Conservation (phyloP, 2,329 filamentous ascomycete species). For the Xylariaceae sp. region DNA sequence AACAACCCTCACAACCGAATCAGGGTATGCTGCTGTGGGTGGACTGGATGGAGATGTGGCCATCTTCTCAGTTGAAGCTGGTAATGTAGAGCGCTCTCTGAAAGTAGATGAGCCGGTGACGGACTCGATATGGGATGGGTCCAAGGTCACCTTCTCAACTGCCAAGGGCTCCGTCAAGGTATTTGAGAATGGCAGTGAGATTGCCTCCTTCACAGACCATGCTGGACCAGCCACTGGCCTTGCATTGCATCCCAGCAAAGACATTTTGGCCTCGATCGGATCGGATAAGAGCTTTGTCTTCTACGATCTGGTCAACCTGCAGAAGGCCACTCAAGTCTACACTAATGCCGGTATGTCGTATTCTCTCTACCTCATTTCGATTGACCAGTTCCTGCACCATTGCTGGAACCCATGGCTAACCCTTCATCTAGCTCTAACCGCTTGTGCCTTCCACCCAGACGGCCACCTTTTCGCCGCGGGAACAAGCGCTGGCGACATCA, state of each 20-base stretch:
- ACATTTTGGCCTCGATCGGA: constrained; percentile 81
- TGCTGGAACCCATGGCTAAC: constrained; percentile 1
- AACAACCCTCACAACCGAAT: constrained; percentile 48
- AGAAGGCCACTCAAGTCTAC: constrained; percentile 73
- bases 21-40: constrained; percentile 67
- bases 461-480: constrained; percentile 90
- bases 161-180: constrained; percentile 75
- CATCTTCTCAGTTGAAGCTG: constrained; percentile 69
- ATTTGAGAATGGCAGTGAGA: constrained; percentile 66
- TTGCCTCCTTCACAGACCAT: constrained; percentile 72
- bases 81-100: constrained; percentile 64
- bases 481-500: constrained; percentile 73
- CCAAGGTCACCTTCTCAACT: constrained; percentile 69
- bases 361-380: constrained; percentile 31
- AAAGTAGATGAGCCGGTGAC: constrained; percentile 67
- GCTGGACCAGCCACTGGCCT: constrained; percentile 76
- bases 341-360: constrained; percentile 63
- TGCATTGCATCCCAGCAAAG: constrained; percentile 76
- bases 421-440: constrained; percentile 59
- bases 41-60: constrained; percentile 71
- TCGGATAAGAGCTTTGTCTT: constrained; percentile 89
- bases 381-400: background rate
- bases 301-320: constrained; percentile 69
- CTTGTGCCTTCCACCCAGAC: constrained; percentile 88
- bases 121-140: constrained; percentile 58